Percentiles rank a stretch among this genome's conserved stretches.
Evolutionary conservation across 345 rosid species (phyloP).

Genomic region (Eucalyptus marginata): DNA sequence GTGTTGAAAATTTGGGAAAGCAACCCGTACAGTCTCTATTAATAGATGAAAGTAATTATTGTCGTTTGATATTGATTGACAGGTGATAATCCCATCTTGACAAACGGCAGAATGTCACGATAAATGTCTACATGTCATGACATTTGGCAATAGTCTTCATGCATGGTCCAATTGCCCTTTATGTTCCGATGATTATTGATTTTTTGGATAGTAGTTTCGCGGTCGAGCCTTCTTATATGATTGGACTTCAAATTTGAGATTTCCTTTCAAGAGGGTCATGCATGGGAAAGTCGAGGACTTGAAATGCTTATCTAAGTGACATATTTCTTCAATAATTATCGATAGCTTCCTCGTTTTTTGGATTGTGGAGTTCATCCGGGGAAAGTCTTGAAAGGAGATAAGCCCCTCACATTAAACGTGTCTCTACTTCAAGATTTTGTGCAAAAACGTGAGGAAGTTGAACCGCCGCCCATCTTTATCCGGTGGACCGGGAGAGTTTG

Average conservation of each 20-base stretch:
- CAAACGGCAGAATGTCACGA: background rate
- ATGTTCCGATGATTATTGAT: background rate
- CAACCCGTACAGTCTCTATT: background rate
- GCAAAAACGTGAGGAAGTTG: background rate
- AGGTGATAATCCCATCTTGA: background rate
- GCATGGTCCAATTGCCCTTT: background rate
- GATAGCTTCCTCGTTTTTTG: background rate
- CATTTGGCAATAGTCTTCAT: background rate
- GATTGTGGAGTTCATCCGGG: background rate
- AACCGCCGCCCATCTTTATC: background rate
- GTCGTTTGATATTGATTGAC: background rate
- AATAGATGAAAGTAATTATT: background rate
- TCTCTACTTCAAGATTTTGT: background rate
- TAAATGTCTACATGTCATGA: background rate
- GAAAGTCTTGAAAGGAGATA: background rate
- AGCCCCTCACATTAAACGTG: background rate
- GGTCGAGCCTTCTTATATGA: background rate
- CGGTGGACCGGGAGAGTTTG: background rate
- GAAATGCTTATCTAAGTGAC: background rate
- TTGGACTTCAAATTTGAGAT: background rate
- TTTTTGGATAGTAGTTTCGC: background rate
- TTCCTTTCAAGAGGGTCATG: fast-evolving
- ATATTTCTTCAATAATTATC: background rate
- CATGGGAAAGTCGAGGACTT: background rate
- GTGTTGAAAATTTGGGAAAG: background rate